A percentile compares a stretch with the other conserved stretches of the same genome.
Evolutionary conservation across 306 rosid genomes (phyloP).

Genomic region (Casuarina cunninghamiana): DNA sequence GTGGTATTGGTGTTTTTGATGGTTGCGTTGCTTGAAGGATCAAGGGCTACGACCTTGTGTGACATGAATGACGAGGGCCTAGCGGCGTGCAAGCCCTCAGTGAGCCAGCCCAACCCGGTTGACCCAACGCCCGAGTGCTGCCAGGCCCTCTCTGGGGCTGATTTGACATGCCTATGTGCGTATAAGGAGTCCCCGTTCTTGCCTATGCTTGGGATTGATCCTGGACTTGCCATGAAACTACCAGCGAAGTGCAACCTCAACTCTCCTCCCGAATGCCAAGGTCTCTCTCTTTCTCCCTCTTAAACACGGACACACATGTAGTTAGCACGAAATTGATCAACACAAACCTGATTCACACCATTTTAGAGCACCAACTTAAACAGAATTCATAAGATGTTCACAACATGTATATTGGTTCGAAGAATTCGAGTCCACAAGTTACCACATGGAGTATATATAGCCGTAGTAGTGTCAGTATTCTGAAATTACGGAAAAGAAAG

Average conservation of each 20-base stretch:
- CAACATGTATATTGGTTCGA: no score
- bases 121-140: conserved; percentile 38
- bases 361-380: no score
- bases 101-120: conserved; percentile 32
- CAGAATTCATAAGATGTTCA: no score
- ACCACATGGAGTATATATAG: no score
- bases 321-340: background rate
- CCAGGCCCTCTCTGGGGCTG: conserved; percentile 32
- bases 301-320: background rate
- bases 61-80: conserved; percentile 29
- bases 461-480: no score
- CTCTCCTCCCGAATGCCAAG: conserved; percentile 38
- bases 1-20: background rate
- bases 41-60: conserved; percentile 27
- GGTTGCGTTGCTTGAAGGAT: conserved; percentile 15
- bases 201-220: conserved; percentile 43
- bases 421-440: no score
- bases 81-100: conserved; percentile 42
- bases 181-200: conserved; percentile 36
- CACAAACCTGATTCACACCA: no score
- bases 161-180: conserved; percentile 44
- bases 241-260: conserved; percentile 48
- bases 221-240: conserved; percentile 45
- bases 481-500: no score
- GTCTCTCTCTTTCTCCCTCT: background rate